Evolutionary conservation across 768 basidiomycete species (phyloP).

Genomic region (Dioszegia hungarica): DNA sequence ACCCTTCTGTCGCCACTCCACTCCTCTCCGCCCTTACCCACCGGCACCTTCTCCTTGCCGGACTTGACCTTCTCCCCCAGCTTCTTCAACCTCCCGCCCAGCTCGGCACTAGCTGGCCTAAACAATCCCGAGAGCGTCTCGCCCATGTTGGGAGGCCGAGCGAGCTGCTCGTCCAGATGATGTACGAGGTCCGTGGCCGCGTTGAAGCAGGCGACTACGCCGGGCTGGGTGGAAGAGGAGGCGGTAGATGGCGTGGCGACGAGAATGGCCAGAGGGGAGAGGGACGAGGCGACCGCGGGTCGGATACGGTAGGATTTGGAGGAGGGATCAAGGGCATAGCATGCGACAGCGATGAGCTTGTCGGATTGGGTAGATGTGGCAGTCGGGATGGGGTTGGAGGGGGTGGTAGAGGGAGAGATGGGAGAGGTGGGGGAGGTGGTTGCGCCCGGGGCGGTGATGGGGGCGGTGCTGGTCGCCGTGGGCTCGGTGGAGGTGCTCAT

Average conservation of each 20-base stretch:
- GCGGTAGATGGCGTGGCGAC: background rate
- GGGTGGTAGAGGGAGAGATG: background rate
- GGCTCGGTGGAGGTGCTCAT: background rate
- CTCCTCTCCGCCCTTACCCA: background rate
- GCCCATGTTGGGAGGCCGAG: background rate
- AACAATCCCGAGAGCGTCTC: constrained; percentile 1
- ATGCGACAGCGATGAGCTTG: constrained; percentile 5
- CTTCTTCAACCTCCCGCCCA: constrained; percentile 1
- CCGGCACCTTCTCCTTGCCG: background rate
- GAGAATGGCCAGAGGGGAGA: background rate
- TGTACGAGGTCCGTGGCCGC: constrained; percentile 2
- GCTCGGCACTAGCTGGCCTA: constrained; percentile 1
- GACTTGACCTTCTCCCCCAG: background rate
- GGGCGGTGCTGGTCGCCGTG: background rate
- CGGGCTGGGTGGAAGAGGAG: background rate
- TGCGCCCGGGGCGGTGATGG: background rate
- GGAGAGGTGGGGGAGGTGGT: background rate
- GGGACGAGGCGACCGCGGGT: constrained; percentile 1
- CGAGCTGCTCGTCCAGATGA: background rate
- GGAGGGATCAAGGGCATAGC: background rate
- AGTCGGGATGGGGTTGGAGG: background rate
- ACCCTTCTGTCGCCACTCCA: constrained; percentile 6
- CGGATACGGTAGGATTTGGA: background rate
- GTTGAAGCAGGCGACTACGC: background rate
- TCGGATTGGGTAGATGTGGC: background rate